Conservation (phyloP, 176 grass and related monocot genomes). For the Oropetium thomaeum region DNA sequence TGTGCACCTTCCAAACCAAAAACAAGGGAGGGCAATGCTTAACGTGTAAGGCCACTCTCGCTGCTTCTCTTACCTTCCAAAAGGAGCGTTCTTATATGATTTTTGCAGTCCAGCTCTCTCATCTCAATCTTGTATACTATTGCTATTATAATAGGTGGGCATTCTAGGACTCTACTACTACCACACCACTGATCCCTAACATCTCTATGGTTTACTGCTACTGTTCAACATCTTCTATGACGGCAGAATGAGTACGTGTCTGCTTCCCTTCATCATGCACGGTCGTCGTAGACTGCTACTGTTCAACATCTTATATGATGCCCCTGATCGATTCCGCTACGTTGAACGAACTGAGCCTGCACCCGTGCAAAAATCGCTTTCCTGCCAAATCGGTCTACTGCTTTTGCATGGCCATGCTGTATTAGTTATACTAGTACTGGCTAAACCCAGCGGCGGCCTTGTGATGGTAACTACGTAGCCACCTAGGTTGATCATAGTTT, state of each 20-base stretch:
- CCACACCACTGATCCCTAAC: background rate
- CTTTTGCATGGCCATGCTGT: too few relatives aligned
- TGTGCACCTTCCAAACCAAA: constrained; percentile 13
- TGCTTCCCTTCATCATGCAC: too few relatives aligned
- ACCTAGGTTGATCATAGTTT: background rate
- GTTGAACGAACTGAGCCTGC: background rate
- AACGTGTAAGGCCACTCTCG: background rate
- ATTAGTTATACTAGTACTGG: too few relatives aligned
- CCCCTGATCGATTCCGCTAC: constrained; percentile 1
- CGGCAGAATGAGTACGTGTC: background rate
- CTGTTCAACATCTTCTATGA: background rate
- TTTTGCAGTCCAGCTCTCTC: background rate
- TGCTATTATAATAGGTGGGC: too few relatives aligned
- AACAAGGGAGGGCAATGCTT: background rate
- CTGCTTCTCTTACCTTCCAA: background rate
- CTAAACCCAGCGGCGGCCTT: too few relatives aligned
- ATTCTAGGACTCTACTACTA: background rate
- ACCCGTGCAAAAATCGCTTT: background rate
- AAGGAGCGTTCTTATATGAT: background rate
- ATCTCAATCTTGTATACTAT: too few relatives aligned
- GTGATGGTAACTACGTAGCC: background rate
- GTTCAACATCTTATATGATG: background rate
- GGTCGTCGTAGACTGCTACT: too few relatives aligned
- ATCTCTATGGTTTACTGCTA: too few relatives aligned
- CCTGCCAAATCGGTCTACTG: constrained; percentile 10